A percentile compares a stretch with the other conserved stretches of the same genome.
These are phyloP conservation scores for Aspergillus uvarum DNA, from an alignment of 2,329 filamentous ascomycete genomes.

Conservation along the genomic window DNA sequence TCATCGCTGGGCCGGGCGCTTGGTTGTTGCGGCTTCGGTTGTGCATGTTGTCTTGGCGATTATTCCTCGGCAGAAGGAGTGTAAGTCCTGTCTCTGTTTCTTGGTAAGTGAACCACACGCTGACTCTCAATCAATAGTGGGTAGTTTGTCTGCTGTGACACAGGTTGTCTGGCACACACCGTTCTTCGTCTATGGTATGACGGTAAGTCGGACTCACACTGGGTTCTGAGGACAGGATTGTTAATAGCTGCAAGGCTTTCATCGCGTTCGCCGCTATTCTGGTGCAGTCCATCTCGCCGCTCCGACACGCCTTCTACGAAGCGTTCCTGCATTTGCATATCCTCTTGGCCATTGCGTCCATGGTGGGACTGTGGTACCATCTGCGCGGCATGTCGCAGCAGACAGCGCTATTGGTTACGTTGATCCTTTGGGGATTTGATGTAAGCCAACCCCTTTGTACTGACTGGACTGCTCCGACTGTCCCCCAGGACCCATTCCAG, in stretches of 20 bases:
- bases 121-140: constrained; percentile 6
- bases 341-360: constrained; percentile 38
- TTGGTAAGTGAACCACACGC: neutral
- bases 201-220: constrained; percentile 38
- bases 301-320: constrained; percentile 48
- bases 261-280: constrained; percentile 40
- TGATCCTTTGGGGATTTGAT: constrained; percentile 37
- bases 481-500: neutral
- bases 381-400: constrained; percentile 31
- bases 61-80: constrained; percentile 19
- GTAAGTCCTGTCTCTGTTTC: constrained; percentile 16
- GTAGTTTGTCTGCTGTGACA: constrained; percentile 53
- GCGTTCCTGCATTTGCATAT: constrained; percentile 46
- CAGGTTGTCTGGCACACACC: constrained; percentile 28
- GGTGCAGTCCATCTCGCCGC: constrained; percentile 42
- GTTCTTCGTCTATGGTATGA: constrained; percentile 32
- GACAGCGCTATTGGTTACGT: constrained; percentile 30
- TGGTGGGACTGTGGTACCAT: constrained; percentile 42
- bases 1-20: constrained; percentile 76
- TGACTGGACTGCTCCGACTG: neutral
- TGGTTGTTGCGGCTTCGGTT: constrained; percentile 65
- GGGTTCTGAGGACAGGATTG: constrained; percentile 57
- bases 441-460: constrained; percentile 16
- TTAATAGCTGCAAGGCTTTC: constrained; percentile 40
- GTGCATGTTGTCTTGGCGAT: constrained; percentile 58